Evolutionary conservation across 176 grass and related monocot species (phyloP), one percentile per base, ranked within the genome.

Genomic region (Pontederia paniculata): DNA sequence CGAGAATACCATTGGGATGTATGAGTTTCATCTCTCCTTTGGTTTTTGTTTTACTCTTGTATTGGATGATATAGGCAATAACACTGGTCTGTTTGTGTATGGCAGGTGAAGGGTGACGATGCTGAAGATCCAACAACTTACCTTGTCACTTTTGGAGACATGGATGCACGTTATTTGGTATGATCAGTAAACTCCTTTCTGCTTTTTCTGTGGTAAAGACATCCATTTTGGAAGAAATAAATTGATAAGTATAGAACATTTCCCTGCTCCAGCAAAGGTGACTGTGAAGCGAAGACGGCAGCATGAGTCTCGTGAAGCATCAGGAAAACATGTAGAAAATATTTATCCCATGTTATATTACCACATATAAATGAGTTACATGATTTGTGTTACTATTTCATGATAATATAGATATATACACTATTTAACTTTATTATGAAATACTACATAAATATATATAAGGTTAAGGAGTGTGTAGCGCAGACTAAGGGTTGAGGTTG

Each of bases 1-100:
- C 79, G 93, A 74, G 80, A 98, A 60, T 98, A 98, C 76, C 81
- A 84, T 41, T 98, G 93, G 93, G 93, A 98, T 67, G 93, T 98
- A 88, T 52, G 93, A 15, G 51, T 65, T 75, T 25, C 43, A 10
- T 17, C 22, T 2, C 5, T 22, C 50, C 8, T 12, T 3, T 54
- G 49, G 64, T n/a, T 16, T 12, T 65, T 48, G 14, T 12, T 9
- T 45, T 25, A 41, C 53, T 50, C 19, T 58, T 57, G 41, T 56
- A 37, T 68, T 52, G 42, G 16, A 17, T n/a, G 12, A 19, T 9
- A 45, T 70, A 53, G 10, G 72, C n/a, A 14, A 9, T 45, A 70
- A 70, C 16, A 42, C 66, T 47, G 23, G 48, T 74, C 76, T 60
- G 72, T 20, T 61, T 70, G 69, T 19, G 50, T 77, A 22, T 55